Conservation (phyloP, 345 rosid species). For the Turnera subulata region DNA sequence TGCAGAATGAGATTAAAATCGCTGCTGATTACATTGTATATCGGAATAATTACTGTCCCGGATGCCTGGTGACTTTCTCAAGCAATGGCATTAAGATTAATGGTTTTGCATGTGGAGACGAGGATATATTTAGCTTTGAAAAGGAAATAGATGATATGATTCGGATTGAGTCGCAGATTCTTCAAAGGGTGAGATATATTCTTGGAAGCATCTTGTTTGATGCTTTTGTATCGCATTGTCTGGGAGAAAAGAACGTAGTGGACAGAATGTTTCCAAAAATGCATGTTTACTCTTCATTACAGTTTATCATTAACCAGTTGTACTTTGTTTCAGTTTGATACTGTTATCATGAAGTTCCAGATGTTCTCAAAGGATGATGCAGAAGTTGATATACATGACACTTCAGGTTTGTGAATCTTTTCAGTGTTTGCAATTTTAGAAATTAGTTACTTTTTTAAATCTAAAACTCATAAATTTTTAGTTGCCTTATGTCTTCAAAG, state of each 20-base stretch:
- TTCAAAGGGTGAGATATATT: slow-evolving; percentile 56
- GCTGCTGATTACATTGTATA: slow-evolving; percentile 58
- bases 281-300: not conserved
- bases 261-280: no score
- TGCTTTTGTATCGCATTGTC: not conserved
- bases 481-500: not conserved
- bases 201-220: not conserved
- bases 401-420: slow-evolving; percentile 43
- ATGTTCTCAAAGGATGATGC: slow-evolving; percentile 38
- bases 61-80: slow-evolving; percentile 54
- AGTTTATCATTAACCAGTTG: slow-evolving; percentile 10
- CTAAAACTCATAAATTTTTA: not conserved
- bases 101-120: slow-evolving; percentile 34
- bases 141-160: slow-evolving; percentile 70
- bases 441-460: not conserved
- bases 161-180: slow-evolving; percentile 49
- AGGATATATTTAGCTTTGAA: slow-evolving; percentile 40
- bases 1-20: slow-evolving; percentile 48
- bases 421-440: not conserved
- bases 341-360: slow-evolving; percentile 48
- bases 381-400: slow-evolving; percentile 29
- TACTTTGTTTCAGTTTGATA: slow-evolving; percentile 47
- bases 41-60: slow-evolving; percentile 37
- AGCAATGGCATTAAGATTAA: slow-evolving; percentile 44
- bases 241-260: not conserved